These are phyloP conservation scores for Cryptococcus wingfieldii DNA, from an alignment of 1,284 basidiomycete species.

Conservation along the genomic window DNA sequence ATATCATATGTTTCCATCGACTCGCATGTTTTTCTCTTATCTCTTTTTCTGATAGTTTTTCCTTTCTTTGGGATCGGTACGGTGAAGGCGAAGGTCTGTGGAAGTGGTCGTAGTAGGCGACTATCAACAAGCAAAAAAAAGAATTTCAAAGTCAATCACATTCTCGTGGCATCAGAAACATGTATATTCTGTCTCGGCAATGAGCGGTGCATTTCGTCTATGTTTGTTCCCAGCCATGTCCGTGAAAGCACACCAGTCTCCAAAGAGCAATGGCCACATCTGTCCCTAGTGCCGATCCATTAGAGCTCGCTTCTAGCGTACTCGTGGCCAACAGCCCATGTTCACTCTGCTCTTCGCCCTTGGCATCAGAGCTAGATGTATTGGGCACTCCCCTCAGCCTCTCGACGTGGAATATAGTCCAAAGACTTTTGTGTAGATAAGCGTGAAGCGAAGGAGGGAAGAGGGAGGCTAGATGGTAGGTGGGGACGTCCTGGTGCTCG, in stretches of 20 bases:
- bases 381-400: background rate
- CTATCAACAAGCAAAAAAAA: background rate
- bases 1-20: background rate
- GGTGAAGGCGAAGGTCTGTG: background rate
- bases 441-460: background rate
- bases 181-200: background rate
- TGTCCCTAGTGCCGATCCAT: background rate
- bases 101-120: background rate
- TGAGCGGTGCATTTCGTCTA: background rate
- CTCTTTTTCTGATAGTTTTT: background rate
- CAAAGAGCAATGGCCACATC: slow-evolving; percentile 10
- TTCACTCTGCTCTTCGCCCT: background rate
- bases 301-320: background rate
- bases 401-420: background rate
- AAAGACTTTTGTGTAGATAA: background rate
- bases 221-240: slow-evolving; percentile 7
- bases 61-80: background rate
- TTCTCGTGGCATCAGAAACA: background rate
- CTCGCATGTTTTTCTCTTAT: background rate
- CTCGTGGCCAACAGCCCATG: background rate
- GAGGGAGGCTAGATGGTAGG: slow-evolving; percentile 2
- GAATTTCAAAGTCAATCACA: background rate
- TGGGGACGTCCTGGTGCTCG: background rate
- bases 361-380: background rate
- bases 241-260: slow-evolving; percentile 9